A percentile compares a stretch with the other conserved stretches of the same genome.
Evolutionary conservation across 768 basidiomycete species (phyloP).

Genomic region (Calocera viscosa): DNA sequence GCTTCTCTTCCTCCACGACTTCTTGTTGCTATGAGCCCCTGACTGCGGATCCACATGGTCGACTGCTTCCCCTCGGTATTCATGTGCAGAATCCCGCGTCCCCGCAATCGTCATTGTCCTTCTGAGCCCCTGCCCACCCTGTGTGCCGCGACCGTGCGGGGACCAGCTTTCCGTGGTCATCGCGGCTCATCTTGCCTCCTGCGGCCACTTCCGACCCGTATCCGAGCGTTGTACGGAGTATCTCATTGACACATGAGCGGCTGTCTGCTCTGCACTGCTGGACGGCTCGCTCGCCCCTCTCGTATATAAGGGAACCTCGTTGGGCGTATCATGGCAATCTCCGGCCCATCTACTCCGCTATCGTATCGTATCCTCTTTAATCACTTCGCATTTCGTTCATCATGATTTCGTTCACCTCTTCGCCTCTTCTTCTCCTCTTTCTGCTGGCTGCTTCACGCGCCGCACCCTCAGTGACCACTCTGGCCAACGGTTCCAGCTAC

Average conservation of each 20-base stretch:
- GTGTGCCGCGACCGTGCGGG: background rate
- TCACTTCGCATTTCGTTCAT: background rate
- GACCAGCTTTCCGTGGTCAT: slow-evolving; percentile 4
- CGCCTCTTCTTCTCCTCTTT: background rate
- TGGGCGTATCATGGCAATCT: background rate
- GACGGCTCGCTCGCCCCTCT: background rate
- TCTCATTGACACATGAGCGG: background rate
- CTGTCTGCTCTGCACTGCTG: background rate
- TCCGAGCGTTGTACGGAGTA: background rate
- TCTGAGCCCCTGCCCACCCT: background rate
- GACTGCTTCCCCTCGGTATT: slow-evolving; percentile 4
- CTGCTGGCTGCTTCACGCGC: slow-evolving; percentile 7
- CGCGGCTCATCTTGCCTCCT: background rate
- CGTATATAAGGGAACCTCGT: background rate
- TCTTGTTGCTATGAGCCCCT: slow-evolving; percentile 6
- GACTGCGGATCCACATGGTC: slow-evolving; percentile 3
- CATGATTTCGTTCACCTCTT: slow-evolving; percentile 6
- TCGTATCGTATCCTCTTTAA: background rate
- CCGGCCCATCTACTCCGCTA: background rate
- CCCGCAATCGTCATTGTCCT: background rate
- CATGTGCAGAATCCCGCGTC: background rate
- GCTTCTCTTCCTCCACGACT: background rate
- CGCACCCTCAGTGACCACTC: background rate
- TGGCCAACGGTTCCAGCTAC: background rate
- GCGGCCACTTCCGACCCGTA: background rate